Evolutionary conservation across 768 basidiomycete species (phyloP).

Genomic region (Cystofilobasidium ferigula): DNA sequence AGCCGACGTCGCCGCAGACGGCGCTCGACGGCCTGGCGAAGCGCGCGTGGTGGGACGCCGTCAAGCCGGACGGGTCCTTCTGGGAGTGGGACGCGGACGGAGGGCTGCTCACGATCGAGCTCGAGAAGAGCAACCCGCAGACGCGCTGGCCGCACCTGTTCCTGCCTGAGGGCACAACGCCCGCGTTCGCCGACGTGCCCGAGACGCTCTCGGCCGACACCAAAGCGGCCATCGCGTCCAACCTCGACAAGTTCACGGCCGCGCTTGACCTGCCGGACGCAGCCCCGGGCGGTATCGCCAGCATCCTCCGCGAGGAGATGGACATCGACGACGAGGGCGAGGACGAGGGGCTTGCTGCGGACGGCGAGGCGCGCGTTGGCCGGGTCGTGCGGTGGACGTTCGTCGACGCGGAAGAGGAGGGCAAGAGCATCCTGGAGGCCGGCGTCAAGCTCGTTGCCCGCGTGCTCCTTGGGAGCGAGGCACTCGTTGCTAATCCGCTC

Average conservation of each 20-base stretch:
- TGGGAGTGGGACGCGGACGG: slow-evolving; percentile 74
- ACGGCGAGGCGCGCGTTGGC: slow-evolving; percentile 1
- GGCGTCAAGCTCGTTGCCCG: not conserved
- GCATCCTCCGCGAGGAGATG: slow-evolving; percentile 74
- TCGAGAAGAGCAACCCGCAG: slow-evolving; percentile 74
- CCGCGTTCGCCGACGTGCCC: slow-evolving; percentile 45
- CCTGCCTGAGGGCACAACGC: slow-evolving; percentile 36
- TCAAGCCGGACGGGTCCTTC: slow-evolving; percentile 65
- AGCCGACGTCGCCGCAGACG: not conserved
- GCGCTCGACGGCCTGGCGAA: slow-evolving; percentile 3
- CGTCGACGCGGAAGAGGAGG: slow-evolving; percentile 9
- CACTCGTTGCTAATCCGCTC: slow-evolving; percentile 4
- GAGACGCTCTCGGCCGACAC: slow-evolving; percentile 83
- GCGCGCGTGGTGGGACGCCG: slow-evolving; percentile 54
- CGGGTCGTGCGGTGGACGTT: slow-evolving; percentile 10
- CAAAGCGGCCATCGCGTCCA: slow-evolving; percentile 63
- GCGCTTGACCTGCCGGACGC: slow-evolving; percentile 46
- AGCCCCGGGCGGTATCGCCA: slow-evolving; percentile 46
- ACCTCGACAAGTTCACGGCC: slow-evolving; percentile 74
- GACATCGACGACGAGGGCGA: slow-evolving; percentile 66
- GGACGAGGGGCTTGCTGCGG: slow-evolving; percentile 42
- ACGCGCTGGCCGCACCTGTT: slow-evolving; percentile 85
- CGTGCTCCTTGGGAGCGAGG: slow-evolving; percentile 6
- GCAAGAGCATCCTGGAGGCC: not conserved
- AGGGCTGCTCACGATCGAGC: slow-evolving; percentile 65